Evolutionary conservation across 768 basidiomycete genomes (phyloP).

Genomic region (Lepiota subincarnata): DNA sequence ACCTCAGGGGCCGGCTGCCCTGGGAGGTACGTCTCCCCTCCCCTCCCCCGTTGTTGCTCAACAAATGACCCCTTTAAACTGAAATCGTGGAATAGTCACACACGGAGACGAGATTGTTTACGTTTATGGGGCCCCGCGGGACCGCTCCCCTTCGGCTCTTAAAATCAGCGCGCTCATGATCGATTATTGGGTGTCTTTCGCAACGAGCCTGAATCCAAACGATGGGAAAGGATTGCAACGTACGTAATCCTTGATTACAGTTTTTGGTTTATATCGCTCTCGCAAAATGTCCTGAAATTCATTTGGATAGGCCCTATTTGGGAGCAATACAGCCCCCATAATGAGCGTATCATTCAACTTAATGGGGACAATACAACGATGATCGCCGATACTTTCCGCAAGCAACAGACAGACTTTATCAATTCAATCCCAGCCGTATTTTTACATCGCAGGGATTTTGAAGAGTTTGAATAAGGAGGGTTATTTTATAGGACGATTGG

Average conservation of each 20-base stretch:
- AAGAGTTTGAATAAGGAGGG: constrained; percentile 12
- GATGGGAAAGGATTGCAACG: constrained; percentile 30
- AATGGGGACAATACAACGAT: constrained; percentile 30
- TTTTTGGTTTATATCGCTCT: neutral
- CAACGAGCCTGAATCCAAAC: constrained; percentile 34
- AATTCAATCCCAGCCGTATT: constrained; percentile 25
- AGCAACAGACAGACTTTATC: constrained; percentile 33
- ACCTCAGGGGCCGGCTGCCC: constrained; percentile 15
- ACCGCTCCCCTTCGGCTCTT: constrained; percentile 19
- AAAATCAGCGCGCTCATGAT: constrained; percentile 30
- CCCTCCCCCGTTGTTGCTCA: neutral
- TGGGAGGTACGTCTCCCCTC: constrained; percentile 25
- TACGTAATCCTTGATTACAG: constrained; percentile 14
- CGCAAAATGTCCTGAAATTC: neutral
- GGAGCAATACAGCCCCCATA: constrained; percentile 26
- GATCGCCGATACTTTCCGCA: constrained; percentile 34
- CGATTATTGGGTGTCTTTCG: constrained; percentile 42
- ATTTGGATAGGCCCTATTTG: constrained; percentile 22
- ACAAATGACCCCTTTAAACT: neutral
- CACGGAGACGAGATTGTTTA: constrained; percentile 31
- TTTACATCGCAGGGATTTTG: constrained; percentile 18
- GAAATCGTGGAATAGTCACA: constrained; percentile 18
- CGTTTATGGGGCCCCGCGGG: constrained; percentile 28
- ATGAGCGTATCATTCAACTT: constrained; percentile 21
- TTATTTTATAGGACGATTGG: no score